Base-by-base conservation (phyloP, 768 basidiomycete genomes). In the Dentipellis sp. region DNA sequence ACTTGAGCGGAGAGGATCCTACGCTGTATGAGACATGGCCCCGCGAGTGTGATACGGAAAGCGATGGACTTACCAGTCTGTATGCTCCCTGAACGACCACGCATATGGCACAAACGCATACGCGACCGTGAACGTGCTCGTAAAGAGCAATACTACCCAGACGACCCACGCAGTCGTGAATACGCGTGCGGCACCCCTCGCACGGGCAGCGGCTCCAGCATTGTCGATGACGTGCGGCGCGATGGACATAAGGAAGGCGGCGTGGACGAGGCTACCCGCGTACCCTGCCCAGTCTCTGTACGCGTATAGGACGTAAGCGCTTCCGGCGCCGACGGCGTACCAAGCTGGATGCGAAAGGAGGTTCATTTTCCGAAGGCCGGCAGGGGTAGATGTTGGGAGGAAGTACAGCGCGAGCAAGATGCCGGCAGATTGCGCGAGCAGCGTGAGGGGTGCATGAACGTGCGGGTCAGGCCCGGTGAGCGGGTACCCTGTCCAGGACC, bases 81-180 rank as follows among this genome's bases (percentile, higher is more conserved):
- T 91, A 17, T 85, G 75, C 71, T 94, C 91, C 52, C 91, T 74
- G 50, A 94, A 71, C 62, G 83, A 78, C 56, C 75, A 68, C 0
- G 89, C 91, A 0, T 87, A 87, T 2, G 91, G 91, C 11, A 94
- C 89, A 62, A 93, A 94, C 1, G 91, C 91, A 70, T 94, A 93
- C 0, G 91, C 91, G 54, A 89, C 89, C 0, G 91, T 92, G 73
- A 90, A 88, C 14, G 88, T 81, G 55, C 82, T 84, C 29, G 83
- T 78, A 21, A 93, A 75, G 52, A 79, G 77, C 48, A 90, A 72
- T 36, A 91, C 46, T 53, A 80, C 76, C 53, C 83, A 84, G 2
- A 84, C 70, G 19, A 82, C 66, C 72, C 86, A 78, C 14, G 82
- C 82, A 1, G 70, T 69, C 47, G 78, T 80, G 59, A 78, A 79